A percentile compares a stretch with the other conserved stretches of the same genome.
Conservation (phyloP, 139 green algal genomes). For the Diplosphaera chodatii region DNA sequence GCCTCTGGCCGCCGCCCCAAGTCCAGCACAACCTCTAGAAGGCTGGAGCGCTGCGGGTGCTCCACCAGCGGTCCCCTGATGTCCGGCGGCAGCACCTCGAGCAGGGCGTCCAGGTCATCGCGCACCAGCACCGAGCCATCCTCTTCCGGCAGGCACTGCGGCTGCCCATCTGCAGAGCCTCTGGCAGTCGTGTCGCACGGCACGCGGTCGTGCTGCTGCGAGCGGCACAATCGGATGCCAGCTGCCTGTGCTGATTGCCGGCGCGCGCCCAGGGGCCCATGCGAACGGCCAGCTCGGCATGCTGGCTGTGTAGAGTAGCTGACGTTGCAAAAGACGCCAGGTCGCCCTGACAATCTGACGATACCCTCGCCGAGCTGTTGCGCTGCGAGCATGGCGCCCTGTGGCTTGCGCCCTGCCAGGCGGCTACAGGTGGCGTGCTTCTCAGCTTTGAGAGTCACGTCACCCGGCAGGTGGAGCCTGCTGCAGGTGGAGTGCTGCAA, state of each 20-base stretch:
- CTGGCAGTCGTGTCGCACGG: neutral
- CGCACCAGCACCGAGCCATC: constrained; percentile 70
- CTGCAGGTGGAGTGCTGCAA: too few relatives aligned
- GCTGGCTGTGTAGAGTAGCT: too few relatives aligned
- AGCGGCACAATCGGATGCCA: neutral
- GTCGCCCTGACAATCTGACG: too few relatives aligned
- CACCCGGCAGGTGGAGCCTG: too few relatives aligned
- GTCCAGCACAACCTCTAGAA: constrained; percentile 77
- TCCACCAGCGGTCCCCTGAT: constrained; percentile 56
- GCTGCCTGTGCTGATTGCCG: too few relatives aligned
- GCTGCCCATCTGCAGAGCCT: constrained; percentile 1
- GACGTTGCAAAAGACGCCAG: too few relatives aligned
- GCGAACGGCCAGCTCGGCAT: neutral
- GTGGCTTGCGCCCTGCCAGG: too few relatives aligned
- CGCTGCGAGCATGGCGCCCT: too few relatives aligned
- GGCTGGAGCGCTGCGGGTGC: constrained; percentile 55
- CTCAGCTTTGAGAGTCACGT: too few relatives aligned
- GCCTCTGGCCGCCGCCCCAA: constrained; percentile 58
- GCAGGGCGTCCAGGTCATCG: constrained; percentile 76
- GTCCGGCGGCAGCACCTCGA: constrained; percentile 70
- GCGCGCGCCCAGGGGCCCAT: neutral
- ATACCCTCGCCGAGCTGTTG: too few relatives aligned
- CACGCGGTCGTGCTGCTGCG: neutral
- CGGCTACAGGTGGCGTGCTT: too few relatives aligned
- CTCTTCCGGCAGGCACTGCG: constrained; percentile 42